phyloP scores from a whole-genome alignment of 345 rosid genomes.

The Anastatica hierochuntica region DNA sequence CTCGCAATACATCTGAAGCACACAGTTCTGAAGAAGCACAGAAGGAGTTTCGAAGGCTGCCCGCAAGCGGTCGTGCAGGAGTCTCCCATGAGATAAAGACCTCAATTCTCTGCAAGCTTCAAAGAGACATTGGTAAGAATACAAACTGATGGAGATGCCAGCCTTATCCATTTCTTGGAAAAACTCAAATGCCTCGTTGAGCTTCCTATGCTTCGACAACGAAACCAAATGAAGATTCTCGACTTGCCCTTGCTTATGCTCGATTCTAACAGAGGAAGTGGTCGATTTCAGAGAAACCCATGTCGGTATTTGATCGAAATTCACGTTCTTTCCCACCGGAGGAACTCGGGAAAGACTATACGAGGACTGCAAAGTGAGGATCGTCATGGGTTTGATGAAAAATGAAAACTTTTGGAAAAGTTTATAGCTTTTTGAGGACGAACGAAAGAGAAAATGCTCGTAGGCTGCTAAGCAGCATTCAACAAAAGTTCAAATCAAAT shows the following conservation, averaged over 20 bases:
- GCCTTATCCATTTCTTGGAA: constrained; percentile 44
- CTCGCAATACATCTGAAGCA: constrained; percentile 39
- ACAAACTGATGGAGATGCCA: constrained; percentile 33
- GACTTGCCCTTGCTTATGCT: constrained; percentile 30
- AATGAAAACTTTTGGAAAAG: background rate
- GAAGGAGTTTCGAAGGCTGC: constrained; percentile 23
- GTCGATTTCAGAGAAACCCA: constrained; percentile 46
- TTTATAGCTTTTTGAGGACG: constrained; percentile 1
- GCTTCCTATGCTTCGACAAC: constrained; percentile 45
- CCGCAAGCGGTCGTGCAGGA: constrained; percentile 33
- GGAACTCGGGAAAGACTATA: constrained; percentile 16
- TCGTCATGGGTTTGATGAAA: constrained; percentile 4
- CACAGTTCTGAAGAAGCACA: constrained; percentile 35
- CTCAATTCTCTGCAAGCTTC: constrained; percentile 35
- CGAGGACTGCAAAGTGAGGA: constrained; percentile 13
- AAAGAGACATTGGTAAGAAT: constrained; percentile 37
- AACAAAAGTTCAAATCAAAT: constrained; percentile 2
- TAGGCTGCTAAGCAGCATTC: background rate
- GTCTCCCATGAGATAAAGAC: constrained; percentile 39
- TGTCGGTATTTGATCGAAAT: constrained; percentile 41
- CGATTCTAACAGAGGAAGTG: constrained; percentile 23
- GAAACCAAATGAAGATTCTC: constrained; percentile 54
- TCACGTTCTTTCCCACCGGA: constrained; percentile 22
- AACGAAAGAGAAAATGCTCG: background rate
- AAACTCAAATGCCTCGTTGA: constrained; percentile 52